A percentile compares a stretch with the other conserved stretches of the same genome.
Conservation (phyloP, 768 basidiomycete species). For the Agrocybe praecox region DNA sequence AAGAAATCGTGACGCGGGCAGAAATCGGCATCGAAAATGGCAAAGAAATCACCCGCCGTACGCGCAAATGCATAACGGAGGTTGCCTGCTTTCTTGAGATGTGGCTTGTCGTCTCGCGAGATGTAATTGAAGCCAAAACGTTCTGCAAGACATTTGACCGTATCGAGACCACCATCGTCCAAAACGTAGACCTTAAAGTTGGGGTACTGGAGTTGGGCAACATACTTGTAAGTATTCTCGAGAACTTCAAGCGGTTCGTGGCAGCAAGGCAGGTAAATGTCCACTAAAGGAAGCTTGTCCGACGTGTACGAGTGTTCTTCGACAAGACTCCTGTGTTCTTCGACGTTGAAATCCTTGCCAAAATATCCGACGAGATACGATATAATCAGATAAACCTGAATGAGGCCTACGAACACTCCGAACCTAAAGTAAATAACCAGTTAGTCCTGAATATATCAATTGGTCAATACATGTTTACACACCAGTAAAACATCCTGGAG, state of each 20-base stretch:
- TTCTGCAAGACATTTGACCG: conserved; percentile 23
- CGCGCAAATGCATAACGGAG: conserved; percentile 26
- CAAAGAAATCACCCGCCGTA: conserved; percentile 30
- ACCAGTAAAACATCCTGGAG: conserved; percentile 25
- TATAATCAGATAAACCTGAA: conserved; percentile 24
- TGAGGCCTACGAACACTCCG: conserved; percentile 22
- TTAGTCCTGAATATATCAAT: background rate
- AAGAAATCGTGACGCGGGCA: conserved; percentile 29
- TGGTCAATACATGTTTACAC: background rate
- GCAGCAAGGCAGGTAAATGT: conserved; percentile 30
- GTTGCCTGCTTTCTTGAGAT: conserved; percentile 30
- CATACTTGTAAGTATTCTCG: conserved; percentile 32
- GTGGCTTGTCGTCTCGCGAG: conserved; percentile 24
- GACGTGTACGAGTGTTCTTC: conserved; percentile 16
- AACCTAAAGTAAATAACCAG: conserved; percentile 18
- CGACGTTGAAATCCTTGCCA: conserved; percentile 25
- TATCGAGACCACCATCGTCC: conserved; percentile 26
- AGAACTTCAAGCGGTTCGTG: conserved; percentile 29
- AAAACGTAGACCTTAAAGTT: conserved; percentile 28
- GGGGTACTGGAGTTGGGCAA: conserved; percentile 24
- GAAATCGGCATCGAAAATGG: conserved; percentile 30
- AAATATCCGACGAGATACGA: conserved; percentile 25
- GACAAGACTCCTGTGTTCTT: conserved; percentile 20
- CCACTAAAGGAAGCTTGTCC: conserved; percentile 24
- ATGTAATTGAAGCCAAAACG: conserved; percentile 27